A percentile compares a stretch with the other conserved stretches of the same genome.
Evolutionary conservation across 1,284 basidiomycete genomes (phyloP).

Genomic region (Hemileia vastatrix): DNA sequence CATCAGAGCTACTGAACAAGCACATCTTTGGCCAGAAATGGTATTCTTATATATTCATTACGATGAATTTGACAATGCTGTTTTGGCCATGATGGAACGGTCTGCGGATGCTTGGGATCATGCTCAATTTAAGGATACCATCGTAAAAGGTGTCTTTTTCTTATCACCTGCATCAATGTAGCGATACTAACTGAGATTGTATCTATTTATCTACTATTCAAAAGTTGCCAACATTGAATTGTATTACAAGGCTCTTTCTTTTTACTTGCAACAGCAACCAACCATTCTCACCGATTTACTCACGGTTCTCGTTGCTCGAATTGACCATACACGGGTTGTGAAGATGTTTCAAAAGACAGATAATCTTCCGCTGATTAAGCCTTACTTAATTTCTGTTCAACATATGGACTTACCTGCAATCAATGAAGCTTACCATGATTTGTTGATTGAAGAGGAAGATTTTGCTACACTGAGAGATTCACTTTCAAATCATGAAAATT

Average conservation of each 20-base stretch:
- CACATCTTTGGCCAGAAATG: conserved; percentile 97
- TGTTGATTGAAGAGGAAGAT: conserved; percentile 97
- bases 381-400: conserved; percentile 94
- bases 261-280: conserved; percentile 89
- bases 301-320: conserved; percentile 78
- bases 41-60: conserved; percentile 98
- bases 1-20: conserved; percentile 85
- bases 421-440: conserved; percentile 93
- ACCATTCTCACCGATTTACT: conserved; percentile 85
- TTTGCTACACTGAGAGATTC: conserved; percentile 91
- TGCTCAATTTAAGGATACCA: conserved; percentile 94
- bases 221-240: conserved; percentile 80
- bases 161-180: too few relatives aligned
- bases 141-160: conserved; percentile 54
- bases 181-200: not conserved
- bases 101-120: conserved; percentile 97
- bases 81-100: conserved; percentile 93
- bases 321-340: conserved; percentile 90
- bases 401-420: conserved; percentile 82
- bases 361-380: conserved; percentile 86
- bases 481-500: conserved; percentile 96
- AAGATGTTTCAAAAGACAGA: conserved; percentile 76
- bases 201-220: conserved; percentile 5
- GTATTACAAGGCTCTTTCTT: conserved; percentile 53
- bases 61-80: conserved; percentile 88